phyloP scores from a whole-genome alignment of 305 asterid genomes.

The Euphrasia arctica region DNA sequence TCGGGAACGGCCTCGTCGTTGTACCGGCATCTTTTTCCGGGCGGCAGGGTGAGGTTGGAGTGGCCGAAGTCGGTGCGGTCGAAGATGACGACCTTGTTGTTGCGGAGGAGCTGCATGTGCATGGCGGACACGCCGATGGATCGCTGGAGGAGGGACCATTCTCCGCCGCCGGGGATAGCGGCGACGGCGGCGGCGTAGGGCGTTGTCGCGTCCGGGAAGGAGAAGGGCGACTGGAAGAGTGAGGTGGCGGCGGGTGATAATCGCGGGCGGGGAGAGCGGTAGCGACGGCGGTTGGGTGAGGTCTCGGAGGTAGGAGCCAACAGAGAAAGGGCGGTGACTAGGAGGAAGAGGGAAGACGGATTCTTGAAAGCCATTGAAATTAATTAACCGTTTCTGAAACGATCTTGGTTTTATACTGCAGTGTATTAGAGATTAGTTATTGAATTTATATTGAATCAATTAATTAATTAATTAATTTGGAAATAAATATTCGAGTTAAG shows the following conservation, averaged over 20 bases:
- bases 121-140: conserved; percentile 82
- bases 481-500: background rate
- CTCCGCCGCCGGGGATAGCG: conserved; percentile 35
- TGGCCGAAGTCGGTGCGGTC: conserved; percentile 86
- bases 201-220: conserved; percentile 11
- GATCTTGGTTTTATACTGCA: conserved; percentile 1
- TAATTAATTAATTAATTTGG: too few species aligned
- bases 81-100: conserved; percentile 71
- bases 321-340: conserved; percentile 27
- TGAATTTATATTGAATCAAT: background rate
- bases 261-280: conserved; percentile 4
- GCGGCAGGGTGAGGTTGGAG: conserved; percentile 67
- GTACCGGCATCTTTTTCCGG: conserved; percentile 42
- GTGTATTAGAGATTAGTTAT: too few species aligned
- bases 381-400: conserved; percentile 17
- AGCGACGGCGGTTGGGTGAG: conserved; percentile 20
- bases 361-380: conserved; percentile 35
- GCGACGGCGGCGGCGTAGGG: background rate
- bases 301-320: conserved; percentile 14
- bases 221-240: conserved; percentile 9
- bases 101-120: conserved; percentile 94
- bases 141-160: conserved; percentile 52
- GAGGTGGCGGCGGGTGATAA: background rate
- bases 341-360: conserved; percentile 18
- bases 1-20: conserved; percentile 37